These are phyloP conservation scores for Alternaria gaisen DNA, from an alignment of 2,329 filamentous ascomycete species.

Conservation along the genomic window DNA sequence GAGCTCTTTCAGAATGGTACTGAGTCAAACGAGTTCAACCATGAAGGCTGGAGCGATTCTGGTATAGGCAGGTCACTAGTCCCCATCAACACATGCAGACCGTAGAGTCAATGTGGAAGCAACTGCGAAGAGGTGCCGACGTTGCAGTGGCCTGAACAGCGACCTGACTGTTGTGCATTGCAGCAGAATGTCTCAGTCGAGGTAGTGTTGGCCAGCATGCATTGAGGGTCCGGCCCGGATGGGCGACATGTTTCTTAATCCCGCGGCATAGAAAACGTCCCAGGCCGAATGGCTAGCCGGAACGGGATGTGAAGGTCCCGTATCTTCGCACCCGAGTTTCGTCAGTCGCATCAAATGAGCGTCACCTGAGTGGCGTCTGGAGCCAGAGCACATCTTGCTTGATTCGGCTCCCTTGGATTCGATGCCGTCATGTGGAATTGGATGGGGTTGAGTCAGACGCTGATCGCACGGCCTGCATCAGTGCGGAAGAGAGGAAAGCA, in stretches of 20 bases:
- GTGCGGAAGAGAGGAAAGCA: slow-evolving; percentile 6
- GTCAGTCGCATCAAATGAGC: slow-evolving; percentile 23
- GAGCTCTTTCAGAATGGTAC: slow-evolving; percentile 2
- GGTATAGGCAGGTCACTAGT: slow-evolving; percentile 8
- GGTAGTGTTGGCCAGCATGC: slow-evolving; percentile 9
- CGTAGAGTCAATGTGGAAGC: slow-evolving; percentile 10
- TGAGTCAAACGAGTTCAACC: slow-evolving; percentile 9
- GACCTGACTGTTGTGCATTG: slow-evolving; percentile 14
- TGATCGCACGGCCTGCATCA: slow-evolving; percentile 12
- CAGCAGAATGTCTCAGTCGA: slow-evolving; percentile 26
- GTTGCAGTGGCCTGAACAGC: slow-evolving; percentile 13
- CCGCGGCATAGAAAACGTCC: slow-evolving; percentile 11
- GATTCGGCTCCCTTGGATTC: neutral
- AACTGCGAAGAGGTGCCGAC: slow-evolving; percentile 14
- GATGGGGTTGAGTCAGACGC: neutral
- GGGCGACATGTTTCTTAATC: slow-evolving; percentile 4
- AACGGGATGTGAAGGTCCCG: slow-evolving; percentile 4
- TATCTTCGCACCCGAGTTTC: slow-evolving; percentile 11
- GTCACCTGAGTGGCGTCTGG: slow-evolving; percentile 26
- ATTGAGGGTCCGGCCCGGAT: slow-evolving; percentile 8
- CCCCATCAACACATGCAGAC: slow-evolving; percentile 6
- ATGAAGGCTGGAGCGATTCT: slow-evolving; percentile 14
- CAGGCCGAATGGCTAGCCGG: slow-evolving; percentile 12
- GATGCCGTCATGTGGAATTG: neutral
- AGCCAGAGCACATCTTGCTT: neutral